Conservation (phyloP, 2,329 filamentous ascomycete species). For the Aspergillus arachidicola region DNA sequence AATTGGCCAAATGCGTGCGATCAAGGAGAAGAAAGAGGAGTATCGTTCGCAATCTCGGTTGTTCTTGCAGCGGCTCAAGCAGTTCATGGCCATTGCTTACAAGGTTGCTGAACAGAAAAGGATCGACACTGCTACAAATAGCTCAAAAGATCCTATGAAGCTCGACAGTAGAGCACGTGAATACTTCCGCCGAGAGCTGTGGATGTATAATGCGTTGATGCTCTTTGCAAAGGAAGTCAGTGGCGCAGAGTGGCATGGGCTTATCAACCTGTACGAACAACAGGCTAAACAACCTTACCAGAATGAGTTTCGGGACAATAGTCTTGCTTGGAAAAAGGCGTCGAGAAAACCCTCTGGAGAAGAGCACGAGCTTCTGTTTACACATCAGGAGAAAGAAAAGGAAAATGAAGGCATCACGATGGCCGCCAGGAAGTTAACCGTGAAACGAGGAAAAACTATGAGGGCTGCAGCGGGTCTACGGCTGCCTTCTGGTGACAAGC, state of each 20-base stretch:
- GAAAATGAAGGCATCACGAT: constrained; percentile 69
- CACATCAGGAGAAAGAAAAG: constrained; percentile 83
- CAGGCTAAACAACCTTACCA: constrained; percentile 77
- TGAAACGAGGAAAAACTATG: constrained; percentile 86
- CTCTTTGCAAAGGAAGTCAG: constrained; percentile 88
- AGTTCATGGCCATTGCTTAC: constrained; percentile 82
- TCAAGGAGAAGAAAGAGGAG: constrained; percentile 91
- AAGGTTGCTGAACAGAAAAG: constrained; percentile 73
- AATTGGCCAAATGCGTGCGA: constrained; percentile 81
- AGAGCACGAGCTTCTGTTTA: constrained; percentile 85
- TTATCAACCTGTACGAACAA: constrained; percentile 79
- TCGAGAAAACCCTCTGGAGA: constrained; percentile 75
- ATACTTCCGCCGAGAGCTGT: constrained; percentile 71
- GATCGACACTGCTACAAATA: constrained; percentile 58
- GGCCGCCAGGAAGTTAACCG: constrained; percentile 84
- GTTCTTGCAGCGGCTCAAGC: constrained; percentile 78
- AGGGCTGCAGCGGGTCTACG: constrained; percentile 46
- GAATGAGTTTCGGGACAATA: constrained; percentile 76
- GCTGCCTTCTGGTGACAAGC: constrained; percentile 51
- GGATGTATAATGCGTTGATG: constrained; percentile 85
- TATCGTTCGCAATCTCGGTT: constrained; percentile 74
- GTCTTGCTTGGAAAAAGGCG: constrained; percentile 77
- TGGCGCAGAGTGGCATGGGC: constrained; percentile 74
- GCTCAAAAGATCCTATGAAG: constrained; percentile 54
- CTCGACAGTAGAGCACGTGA: constrained; percentile 73